phyloP scores from a whole-genome alignment of 2,329 filamentous ascomycete species.

The Hymenoscyphus repandus region DNA sequence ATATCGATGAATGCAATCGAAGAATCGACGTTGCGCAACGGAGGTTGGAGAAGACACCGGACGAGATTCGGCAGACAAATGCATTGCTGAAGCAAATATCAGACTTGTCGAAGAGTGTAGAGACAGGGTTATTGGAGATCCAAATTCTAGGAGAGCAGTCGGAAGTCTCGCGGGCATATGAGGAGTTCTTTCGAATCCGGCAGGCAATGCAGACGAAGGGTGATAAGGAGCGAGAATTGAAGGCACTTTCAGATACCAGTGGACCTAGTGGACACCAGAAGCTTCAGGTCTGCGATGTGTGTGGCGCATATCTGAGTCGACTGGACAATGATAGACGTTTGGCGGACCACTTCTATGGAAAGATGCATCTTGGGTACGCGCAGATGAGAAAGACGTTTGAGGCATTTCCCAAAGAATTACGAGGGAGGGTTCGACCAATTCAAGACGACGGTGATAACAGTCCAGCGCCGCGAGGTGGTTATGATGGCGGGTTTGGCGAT shows the following conservation, averaged over 20 bases:
- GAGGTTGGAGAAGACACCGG: conserved; percentile 90
- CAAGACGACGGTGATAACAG: conserved; percentile 45
- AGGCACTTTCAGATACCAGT: conserved; percentile 83
- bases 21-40: conserved; percentile 88
- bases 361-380: conserved; percentile 98
- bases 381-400: conserved; percentile 96
- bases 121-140: conserved; percentile 78
- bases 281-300: conserved; percentile 96
- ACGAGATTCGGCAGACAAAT: conserved; percentile 95
- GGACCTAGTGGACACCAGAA: conserved; percentile 96
- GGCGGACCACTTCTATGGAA: conserved; percentile 97
- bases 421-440: conserved; percentile 59
- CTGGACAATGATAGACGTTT: conserved; percentile 91
- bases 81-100: conserved; percentile 79
- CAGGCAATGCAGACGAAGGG: conserved; percentile 76
- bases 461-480: conserved; percentile 46
- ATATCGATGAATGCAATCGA: conserved; percentile 94
- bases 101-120: conserved; percentile 72
- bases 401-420: conserved; percentile 79
- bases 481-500: conserved; percentile 46
- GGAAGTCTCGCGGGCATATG: conserved; percentile 74
- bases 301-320: conserved; percentile 86
- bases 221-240: conserved; percentile 81
- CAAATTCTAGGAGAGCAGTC: conserved; percentile 77
- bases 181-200: conserved; percentile 82